Conservation (phyloP, 1,284 basidiomycete genomes). For the Cutaneotrichosporon spelunceum region DNA sequence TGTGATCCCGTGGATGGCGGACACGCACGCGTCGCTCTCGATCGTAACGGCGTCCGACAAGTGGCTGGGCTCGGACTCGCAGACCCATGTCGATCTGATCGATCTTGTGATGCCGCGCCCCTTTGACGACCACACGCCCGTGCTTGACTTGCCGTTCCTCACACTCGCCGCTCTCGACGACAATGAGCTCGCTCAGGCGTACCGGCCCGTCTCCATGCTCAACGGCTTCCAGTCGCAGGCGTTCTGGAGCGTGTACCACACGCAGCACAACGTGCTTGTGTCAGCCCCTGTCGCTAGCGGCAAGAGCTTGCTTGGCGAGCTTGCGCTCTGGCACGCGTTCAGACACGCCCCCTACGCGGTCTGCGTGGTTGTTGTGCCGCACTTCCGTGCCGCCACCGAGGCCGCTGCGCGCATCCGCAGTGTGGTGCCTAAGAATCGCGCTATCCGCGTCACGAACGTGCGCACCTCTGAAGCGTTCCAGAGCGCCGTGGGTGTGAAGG, state of each 20-base stretch:
- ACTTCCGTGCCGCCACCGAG: conserved; percentile 45
- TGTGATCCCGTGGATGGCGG: conserved; percentile 66
- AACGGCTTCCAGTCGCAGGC: conserved; percentile 88
- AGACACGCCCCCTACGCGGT: conserved; percentile 35
- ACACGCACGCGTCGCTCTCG: conserved; percentile 64
- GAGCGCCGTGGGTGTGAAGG: conserved; percentile 14
- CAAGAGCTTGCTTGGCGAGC: conserved; percentile 71
- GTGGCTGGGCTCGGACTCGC: conserved; percentile 90
- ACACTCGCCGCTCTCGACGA: conserved; percentile 59
- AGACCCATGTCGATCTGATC: conserved; percentile 63
- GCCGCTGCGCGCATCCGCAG: conserved; percentile 41
- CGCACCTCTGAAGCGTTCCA: conserved; percentile 32
- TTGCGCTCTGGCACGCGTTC: conserved; percentile 63
- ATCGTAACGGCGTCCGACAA: conserved; percentile 86
- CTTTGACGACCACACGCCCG: conserved; percentile 63
- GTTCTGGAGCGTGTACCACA: conserved; percentile 78
- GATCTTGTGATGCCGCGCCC: conserved; percentile 70
- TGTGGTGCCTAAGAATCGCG: conserved; percentile 32
- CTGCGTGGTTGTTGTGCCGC: conserved; percentile 46
- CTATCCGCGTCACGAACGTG: conserved; percentile 33
- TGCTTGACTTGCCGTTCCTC: conserved; percentile 80
- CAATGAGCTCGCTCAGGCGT: conserved; percentile 55
- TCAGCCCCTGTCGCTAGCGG: conserved; percentile 78
- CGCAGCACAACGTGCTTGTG: conserved; percentile 68
- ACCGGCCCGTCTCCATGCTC: conserved; percentile 58